Conservation (phyloP, 768 basidiomycete species). For the Xerocomus brunneocitrinus region DNA sequence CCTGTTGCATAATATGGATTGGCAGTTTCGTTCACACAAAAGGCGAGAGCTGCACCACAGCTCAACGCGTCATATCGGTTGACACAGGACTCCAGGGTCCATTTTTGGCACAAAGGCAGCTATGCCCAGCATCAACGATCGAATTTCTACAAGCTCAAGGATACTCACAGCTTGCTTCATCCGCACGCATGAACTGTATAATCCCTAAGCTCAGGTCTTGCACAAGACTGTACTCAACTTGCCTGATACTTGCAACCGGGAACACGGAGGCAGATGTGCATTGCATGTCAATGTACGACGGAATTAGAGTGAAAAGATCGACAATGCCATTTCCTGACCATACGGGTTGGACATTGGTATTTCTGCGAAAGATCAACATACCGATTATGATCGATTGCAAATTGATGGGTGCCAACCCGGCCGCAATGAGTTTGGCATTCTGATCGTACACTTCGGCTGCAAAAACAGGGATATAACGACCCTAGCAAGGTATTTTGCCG, state of each 20-base stretch:
- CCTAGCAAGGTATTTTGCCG: conserved; percentile 28
- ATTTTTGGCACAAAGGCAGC: conserved; percentile 68
- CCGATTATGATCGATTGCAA: conserved; percentile 48
- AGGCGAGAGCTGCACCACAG: conserved; percentile 62
- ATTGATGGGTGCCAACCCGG: conserved; percentile 48
- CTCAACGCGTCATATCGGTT: conserved; percentile 61
- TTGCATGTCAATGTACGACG: conserved; percentile 48
- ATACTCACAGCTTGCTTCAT: conserved; percentile 40
- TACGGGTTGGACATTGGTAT: background rate
- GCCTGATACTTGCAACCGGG: conserved; percentile 39
- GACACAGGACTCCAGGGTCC: conserved; percentile 55
- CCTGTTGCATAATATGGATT: conserved; percentile 29
- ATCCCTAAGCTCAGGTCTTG: background rate
- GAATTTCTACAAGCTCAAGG: background rate
- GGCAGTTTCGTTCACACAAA: conserved; percentile 52
- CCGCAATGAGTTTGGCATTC: conserved; percentile 37
- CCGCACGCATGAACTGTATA: conserved; percentile 33
- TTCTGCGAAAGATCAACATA: conserved; percentile 12
- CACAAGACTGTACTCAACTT: background rate
- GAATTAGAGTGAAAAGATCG: conserved; percentile 35
- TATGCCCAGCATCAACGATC: conserved; percentile 21
- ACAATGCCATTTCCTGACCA: conserved; percentile 42
- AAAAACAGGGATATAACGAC: conserved; percentile 49
- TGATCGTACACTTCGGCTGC: conserved; percentile 47
- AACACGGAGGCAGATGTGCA: conserved; percentile 50